phyloP scores from a whole-genome alignment of 495 filamentous ascomycete species.

The Immersiella caudata region DNA sequence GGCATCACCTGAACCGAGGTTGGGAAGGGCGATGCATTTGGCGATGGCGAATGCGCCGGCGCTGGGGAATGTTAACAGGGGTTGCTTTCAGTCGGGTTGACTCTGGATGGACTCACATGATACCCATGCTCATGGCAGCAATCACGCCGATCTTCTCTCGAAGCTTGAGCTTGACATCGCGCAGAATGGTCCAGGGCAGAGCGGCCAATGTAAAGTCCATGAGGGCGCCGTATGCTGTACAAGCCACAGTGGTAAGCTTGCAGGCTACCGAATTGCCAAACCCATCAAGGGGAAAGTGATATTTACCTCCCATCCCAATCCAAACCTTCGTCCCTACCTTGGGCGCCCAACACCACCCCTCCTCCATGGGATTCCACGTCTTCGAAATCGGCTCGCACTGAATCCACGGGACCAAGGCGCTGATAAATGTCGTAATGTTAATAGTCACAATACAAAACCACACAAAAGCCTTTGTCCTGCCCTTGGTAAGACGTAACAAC shows the following conservation, averaged over 20 bases:
- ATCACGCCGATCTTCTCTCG: conserved; percentile 5
- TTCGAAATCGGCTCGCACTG: conserved; percentile 39
- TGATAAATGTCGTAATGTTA: conserved; percentile 39
- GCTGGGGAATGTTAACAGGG: neutral
- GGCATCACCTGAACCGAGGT: conserved; percentile 14
- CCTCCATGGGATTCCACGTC: conserved; percentile 31
- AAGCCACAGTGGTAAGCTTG: neutral
- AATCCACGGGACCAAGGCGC: conserved; percentile 37
- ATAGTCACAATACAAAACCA: conserved; percentile 37
- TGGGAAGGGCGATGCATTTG: conserved; percentile 19
- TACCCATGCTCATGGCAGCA: conserved; percentile 7
- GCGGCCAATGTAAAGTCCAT: conserved; percentile 8
- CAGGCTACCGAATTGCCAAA: too few species aligned
- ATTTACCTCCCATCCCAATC: conserved; percentile 36
- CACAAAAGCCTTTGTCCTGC: conserved; percentile 22
- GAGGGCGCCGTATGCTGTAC: neutral
- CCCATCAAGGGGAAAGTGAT: conserved; percentile 2
- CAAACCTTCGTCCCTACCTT: conserved; percentile 30
- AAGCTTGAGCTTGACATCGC: neutral
- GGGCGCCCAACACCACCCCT: conserved; percentile 38
- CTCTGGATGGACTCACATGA: neutral
- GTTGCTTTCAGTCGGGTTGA: neutral
- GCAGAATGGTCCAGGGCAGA: conserved; percentile 3
- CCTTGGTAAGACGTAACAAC: conserved; percentile 37
- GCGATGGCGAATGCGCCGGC: conserved; percentile 2